Evolutionary conservation across 306 rosid genomes (phyloP).

Genomic region (Castanospermum australe): DNA sequence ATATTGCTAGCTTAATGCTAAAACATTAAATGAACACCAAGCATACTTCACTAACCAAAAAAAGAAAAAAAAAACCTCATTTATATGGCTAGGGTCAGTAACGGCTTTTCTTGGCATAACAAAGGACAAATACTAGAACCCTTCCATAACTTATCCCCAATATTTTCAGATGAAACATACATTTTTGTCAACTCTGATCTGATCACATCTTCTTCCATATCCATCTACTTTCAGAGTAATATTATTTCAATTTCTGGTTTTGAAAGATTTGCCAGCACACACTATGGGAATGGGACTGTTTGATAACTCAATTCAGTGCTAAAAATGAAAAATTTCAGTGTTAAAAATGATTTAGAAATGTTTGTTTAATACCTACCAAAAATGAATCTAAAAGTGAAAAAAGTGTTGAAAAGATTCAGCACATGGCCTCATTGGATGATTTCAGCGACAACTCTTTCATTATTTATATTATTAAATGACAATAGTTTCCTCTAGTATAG

Average conservation of each 20-base stretch:
- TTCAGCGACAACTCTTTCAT: no score
- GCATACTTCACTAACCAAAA: neutral
- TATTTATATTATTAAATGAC: no score
- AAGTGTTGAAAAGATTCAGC: no score
- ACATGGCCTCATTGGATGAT: no score
- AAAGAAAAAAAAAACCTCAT: conserved; percentile 4
- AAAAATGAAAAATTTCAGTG: no score
- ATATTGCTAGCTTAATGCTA: neutral
- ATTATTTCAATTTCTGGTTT: neutral
- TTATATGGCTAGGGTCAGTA: neutral
- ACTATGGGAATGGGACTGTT: no score
- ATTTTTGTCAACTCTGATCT: neutral
- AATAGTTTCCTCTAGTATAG: no score
- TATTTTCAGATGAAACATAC: neutral
- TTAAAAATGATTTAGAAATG: no score
- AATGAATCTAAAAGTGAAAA: no score
- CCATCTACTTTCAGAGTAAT: neutral
- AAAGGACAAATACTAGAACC: neutral
- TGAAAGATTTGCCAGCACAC: neutral
- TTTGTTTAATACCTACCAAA: no score
- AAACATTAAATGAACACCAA: conserved; percentile 10
- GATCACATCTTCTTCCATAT: no score
- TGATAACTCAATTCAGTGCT: no score
- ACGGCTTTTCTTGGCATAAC: neutral
- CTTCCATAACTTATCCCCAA: neutral